Base-by-base conservation (phyloP, 1,139 yeast genomes). In the Magnusiomyces starmeri region DNA sequence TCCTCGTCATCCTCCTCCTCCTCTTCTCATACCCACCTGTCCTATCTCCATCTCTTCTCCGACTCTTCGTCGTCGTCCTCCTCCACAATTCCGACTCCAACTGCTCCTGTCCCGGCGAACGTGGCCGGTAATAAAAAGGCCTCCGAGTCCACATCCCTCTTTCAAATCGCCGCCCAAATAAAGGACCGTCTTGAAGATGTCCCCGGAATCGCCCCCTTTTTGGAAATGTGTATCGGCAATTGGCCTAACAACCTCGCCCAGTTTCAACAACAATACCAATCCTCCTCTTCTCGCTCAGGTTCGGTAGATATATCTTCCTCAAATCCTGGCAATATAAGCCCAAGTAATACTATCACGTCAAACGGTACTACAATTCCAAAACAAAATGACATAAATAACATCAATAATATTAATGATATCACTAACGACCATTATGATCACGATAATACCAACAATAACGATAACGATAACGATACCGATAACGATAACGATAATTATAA, bases 161-260 rank as follows among this genome's bases (percentile, higher is more conserved):
- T 79, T 67, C 85, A 83, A 65, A 79, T 85, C 52, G 85, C 96
- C 64, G 69, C 76, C 41, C 70, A 73, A 18, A 71, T 89, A 54
- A 77, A 81, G 64, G 74, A 71, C 54, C 73, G 86, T 54, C 71
- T 90, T 49, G 78, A 76, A 50, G 70, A 73, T 40, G 78, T 88
- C 37, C 83, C 87, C 0, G 92, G 86, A 29, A 76, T 90, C 75
- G 77, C 76, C 46, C 84, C 89, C 37, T 88, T 82, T 65, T 69
- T 89, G 54, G 79, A 81, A 27, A 82, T 69, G 32, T 62, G 65
- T 29, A 54, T 59, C 39, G 58, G 57, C 43, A 52, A 49, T 40
- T 55, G 62, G 2, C 53, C 50, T 4, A 55, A 49, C 37, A 57
- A 57, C 24, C 44, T 55, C 4, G 40, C 48, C 39, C 43, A 52